A percentile compares a stretch with the other conserved stretches of the same genome.
Evolutionary conservation across 1,139 yeast species (phyloP).

Genomic region (Candida albicans): DNA sequence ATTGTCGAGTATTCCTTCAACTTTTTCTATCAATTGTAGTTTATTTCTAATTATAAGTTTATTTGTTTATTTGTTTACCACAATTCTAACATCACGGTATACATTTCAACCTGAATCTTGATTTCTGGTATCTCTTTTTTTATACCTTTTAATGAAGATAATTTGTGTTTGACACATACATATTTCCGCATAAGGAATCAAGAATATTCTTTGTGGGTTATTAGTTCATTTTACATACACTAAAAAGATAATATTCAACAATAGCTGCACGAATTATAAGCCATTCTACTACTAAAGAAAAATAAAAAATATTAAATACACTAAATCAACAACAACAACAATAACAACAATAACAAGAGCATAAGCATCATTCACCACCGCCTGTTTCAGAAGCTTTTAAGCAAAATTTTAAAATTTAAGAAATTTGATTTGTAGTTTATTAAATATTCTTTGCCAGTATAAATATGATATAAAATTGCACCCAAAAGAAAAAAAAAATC

Average conservation of each 20-base stretch:
- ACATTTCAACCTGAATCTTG: neutral
- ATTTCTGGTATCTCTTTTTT: neutral
- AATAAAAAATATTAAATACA: no score
- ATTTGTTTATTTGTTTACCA: no score
- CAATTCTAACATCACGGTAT: no score
- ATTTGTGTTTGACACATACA: constrained; percentile 5
- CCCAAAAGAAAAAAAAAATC: neutral
- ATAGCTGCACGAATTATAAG: neutral
- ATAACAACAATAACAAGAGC: no score
- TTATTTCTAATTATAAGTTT: no score
- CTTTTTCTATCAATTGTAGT: no score
- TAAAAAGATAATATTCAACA: neutral
- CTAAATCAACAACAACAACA: no score
- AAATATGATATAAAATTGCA: neutral
- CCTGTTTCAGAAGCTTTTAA: no score
- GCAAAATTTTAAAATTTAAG: neutral
- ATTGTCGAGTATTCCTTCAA: no score
- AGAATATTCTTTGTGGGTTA: neutral
- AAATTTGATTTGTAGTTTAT: neutral
- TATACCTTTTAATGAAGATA: neutral
- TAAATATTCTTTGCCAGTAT: neutral
- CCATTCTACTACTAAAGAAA: neutral
- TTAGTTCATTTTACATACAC: no score
- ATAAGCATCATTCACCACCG: no score
- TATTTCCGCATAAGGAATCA: neutral